Percentiles rank a stretch among this genome's conserved stretches.
Evolutionary conservation across 2,329 filamentous ascomycete genomes (phyloP).

Genomic region (Xylaria sp.): DNA sequence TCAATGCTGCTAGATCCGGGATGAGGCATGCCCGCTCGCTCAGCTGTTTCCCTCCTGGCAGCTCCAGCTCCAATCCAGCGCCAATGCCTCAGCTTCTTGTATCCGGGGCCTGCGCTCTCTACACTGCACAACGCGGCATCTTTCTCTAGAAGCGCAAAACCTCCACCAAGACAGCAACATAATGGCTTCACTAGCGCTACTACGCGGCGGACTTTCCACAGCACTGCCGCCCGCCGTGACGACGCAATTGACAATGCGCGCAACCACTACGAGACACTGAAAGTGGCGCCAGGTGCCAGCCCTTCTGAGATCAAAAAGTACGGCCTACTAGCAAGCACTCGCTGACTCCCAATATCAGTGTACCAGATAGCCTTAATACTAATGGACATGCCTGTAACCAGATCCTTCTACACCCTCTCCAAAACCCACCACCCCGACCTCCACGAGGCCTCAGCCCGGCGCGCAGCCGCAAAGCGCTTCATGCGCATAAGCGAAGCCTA

Average conservation of each 20-base stretch:
- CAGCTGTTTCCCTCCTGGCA: slow-evolving; percentile 43
- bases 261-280: slow-evolving; percentile 86
- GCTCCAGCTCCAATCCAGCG: slow-evolving; percentile 37
- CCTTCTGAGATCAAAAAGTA: slow-evolving; percentile 86
- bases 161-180: neutral
- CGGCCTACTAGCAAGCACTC: slow-evolving; percentile 8
- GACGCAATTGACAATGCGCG: slow-evolving; percentile 52
- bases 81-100: slow-evolving; percentile 36
- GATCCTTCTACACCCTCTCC: slow-evolving; percentile 89
- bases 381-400: slow-evolving; percentile 48
- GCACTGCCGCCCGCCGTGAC: slow-evolving; percentile 51
- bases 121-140: neutral
- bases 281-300: slow-evolving; percentile 76
- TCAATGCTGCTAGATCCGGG: slow-evolving; percentile 51
- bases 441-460: slow-evolving; percentile 64
- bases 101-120: slow-evolving; percentile 8
- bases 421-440: slow-evolving; percentile 93
- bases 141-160: neutral
- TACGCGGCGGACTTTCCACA: slow-evolving; percentile 56
- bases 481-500: slow-evolving; percentile 88
- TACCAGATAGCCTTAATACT: neutral
- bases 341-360: neutral
- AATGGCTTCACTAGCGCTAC: neutral
- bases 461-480: slow-evolving; percentile 79
- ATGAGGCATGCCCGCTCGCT: slow-evolving; percentile 73